Percentiles rank a stretch among this genome's conserved stretches.
phyloP scores from a whole-genome alignment of 306 rosid species.

The Ochetophila trinervis region DNA sequence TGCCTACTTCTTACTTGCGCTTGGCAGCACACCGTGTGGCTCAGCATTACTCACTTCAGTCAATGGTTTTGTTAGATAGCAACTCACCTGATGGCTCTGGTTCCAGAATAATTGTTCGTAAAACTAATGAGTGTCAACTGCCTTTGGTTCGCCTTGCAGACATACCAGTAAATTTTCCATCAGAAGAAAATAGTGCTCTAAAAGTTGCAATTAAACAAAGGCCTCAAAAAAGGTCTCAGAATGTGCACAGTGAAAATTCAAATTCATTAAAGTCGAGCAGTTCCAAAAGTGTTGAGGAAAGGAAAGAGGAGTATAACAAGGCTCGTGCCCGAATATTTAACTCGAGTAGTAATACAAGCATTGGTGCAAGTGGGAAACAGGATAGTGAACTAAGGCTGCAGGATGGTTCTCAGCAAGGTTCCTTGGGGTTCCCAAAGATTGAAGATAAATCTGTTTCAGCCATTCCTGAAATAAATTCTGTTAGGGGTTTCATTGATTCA shows the following conservation, averaged over 20 bases:
- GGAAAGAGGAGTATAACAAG: conserved; percentile 93
- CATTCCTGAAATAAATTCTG: conserved; percentile 54
- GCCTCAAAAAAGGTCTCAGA: conserved; percentile 65
- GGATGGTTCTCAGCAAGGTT: conserved; percentile 52
- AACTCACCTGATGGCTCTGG: conserved; percentile 87
- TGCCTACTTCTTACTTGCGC: conserved; percentile 93
- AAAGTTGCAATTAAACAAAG: conserved; percentile 96
- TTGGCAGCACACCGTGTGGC: conserved; percentile 99
- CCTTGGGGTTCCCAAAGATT: conserved; percentile 49
- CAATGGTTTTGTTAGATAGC: conserved; percentile 90
- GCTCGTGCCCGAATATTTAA: conserved; percentile 97
- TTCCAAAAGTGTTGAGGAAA: conserved; percentile 93
- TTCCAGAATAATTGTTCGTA: conserved; percentile 86
- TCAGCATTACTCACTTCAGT: conserved; percentile 87
- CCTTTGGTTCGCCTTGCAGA: conserved; percentile 88
- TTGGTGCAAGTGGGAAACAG: conserved; percentile 49
- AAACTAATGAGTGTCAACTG: conserved; percentile 69
- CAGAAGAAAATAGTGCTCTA: conserved; percentile 51
- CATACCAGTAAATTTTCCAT: conserved; percentile 67
- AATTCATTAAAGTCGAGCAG: conserved; percentile 43
- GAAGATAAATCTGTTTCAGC: conserved; percentile 54
- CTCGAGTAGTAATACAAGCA: conserved; percentile 40
- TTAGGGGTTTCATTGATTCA: conserved; percentile 52
- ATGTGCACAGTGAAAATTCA: conserved; percentile 37
- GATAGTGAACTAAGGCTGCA: conserved; percentile 59